Evolutionary conservation across 352 stramenopile species (phyloP), one percentile per base, ranked within the genome.

Genomic region (Phytophthora sp.): DNA sequence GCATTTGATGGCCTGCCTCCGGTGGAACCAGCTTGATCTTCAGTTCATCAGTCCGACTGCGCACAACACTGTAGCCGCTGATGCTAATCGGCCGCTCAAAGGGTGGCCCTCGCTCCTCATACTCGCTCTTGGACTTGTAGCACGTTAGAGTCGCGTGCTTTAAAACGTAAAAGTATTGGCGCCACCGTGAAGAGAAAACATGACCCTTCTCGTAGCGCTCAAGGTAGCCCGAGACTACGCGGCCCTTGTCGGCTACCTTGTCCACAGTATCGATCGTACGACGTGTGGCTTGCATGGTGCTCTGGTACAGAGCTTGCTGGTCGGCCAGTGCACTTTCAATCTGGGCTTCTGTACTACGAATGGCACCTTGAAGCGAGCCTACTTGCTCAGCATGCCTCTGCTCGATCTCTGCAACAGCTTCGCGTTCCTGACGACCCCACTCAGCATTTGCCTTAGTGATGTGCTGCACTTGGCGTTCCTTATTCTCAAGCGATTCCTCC

Each of bases 1-100:
- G 74, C 79, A 89, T 89, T 63, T 46, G 45, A 38, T 72, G 76
- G 0, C 81, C 79, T 3, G 84, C 76, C 52, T 89, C 81, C 9
- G 84, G 81, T 11, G 84, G 79, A 18, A 92, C 66, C 44, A 92
- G 45, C 62, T 92, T 92, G 62, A 92, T 88, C 56, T 92, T 92
- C 56, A 88, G 81, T 35, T 92, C 81, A 56, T 92, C 84, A 10
- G 84, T 91, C 38, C 81, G 84, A 38, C 81, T 91, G 24, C 81
- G 80, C 28, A 89, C 73, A 11, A 92, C 77, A 17, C 62, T 83
- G 66, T 84, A 91, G n/a, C 81, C 84, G 21, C 77, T 87, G 54
- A 92, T 73, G 24, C 64, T 78, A 35, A 89, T 62, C 6, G 82
- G 71, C 3, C 55, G 65, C 27, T 88, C 84, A 41, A 73, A 80